Evolutionary conservation across 108 stramenopile genomes (phyloP).

Genomic region (Pelagomonas calceolata): DNA sequence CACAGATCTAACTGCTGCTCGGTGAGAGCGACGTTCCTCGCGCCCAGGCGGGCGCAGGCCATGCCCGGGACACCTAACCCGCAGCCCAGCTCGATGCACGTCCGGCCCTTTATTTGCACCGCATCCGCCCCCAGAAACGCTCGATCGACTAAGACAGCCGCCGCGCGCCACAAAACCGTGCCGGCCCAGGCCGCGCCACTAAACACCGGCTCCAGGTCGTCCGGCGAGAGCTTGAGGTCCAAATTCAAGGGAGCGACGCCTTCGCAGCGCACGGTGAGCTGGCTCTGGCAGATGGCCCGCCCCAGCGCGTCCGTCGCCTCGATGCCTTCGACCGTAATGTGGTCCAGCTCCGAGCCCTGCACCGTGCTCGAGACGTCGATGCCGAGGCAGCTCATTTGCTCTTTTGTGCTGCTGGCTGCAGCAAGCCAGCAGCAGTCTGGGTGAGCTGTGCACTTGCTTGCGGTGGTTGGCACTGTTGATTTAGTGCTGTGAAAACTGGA

Average conservation of each 20-base stretch:
- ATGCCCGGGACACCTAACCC: slow-evolving; percentile 72
- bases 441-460: too few relatives aligned
- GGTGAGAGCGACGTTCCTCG: slow-evolving; percentile 25
- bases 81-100: slow-evolving; percentile 56
- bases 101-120: too few relatives aligned
- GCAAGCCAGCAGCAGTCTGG: too few relatives aligned
- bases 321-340: background rate
- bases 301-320: background rate
- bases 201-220: slow-evolving; percentile 62
- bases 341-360: background rate
- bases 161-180: slow-evolving; percentile 67
- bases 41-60: slow-evolving; percentile 41
- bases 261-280: background rate
- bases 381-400: background rate
- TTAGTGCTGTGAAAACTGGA: too few relatives aligned
- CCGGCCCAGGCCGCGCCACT: slow-evolving; percentile 73
- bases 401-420: too few relatives aligned
- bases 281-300: background rate
- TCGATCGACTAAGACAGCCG: slow-evolving; percentile 22
- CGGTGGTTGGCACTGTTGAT: too few relatives aligned
- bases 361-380: background rate
- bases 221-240: slow-evolving; percentile 24
- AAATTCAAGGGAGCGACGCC: background rate
- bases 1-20: too few relatives aligned
- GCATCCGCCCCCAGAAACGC: background rate